A percentile compares a stretch with the other conserved stretches of the same genome.
Conservation (phyloP, 768 basidiomycete genomes). For the Russula griseocarnosa region DNA sequence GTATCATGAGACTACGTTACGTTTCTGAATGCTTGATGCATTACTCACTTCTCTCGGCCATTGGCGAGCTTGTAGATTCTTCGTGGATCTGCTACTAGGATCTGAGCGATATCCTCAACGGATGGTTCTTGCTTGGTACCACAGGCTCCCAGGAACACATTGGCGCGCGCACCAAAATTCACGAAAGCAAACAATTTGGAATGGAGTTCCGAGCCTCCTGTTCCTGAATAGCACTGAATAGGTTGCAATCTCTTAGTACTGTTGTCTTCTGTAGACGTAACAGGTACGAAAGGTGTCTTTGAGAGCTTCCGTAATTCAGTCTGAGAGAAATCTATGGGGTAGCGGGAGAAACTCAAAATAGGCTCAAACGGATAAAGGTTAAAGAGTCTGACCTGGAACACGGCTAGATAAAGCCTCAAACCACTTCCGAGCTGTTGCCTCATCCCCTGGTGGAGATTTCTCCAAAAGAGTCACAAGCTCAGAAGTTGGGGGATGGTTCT, state of each 20-base stretch:
- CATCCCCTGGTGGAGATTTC: constrained; percentile 53
- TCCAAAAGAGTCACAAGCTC: constrained; percentile 57
- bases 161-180: constrained; percentile 79
- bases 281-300: constrained; percentile 62
- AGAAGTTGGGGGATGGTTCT: constrained; percentile 60
- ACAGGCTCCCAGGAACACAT: constrained; percentile 79
- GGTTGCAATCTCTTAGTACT: constrained; percentile 43
- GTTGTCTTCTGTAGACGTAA: constrained; percentile 36
- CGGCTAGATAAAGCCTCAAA: constrained; percentile 66
- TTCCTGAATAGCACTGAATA: constrained; percentile 59
- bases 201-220: constrained; percentile 56
- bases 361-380: not conserved
- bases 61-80: constrained; percentile 69
- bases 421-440: constrained; percentile 54
- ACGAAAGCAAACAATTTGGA: constrained; percentile 84
- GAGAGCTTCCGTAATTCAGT: constrained; percentile 56
- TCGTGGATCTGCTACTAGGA: constrained; percentile 62
- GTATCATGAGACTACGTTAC: not conserved
- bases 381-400: constrained; percentile 47
- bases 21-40: constrained; percentile 1
- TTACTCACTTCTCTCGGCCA: constrained; percentile 59
- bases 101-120: constrained; percentile 73
- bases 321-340: constrained; percentile 51
- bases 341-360: not conserved
- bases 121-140: constrained; percentile 90